Conservation (phyloP, 345 rosid species). For the Sapria himalayana region DNA sequence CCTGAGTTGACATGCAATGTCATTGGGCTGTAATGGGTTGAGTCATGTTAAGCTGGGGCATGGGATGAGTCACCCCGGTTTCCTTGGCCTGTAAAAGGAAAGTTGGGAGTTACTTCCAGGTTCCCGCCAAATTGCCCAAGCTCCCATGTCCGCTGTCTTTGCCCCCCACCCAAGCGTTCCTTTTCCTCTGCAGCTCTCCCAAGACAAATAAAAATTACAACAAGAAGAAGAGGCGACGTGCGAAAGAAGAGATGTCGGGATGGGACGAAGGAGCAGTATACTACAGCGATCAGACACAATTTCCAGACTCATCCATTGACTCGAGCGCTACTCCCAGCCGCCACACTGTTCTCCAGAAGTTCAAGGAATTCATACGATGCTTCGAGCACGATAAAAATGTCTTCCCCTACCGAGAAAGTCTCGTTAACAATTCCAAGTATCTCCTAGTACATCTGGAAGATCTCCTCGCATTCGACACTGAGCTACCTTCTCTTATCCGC, state of each 20-base stretch:
- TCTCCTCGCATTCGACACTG: constrained; percentile 57
- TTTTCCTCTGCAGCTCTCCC: too few species aligned
- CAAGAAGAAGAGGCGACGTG: neutral
- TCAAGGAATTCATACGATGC: constrained; percentile 75
- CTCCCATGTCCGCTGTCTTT: too few species aligned
- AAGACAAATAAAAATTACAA: too few species aligned
- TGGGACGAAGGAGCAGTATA: constrained; percentile 85
- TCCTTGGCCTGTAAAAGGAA: too few species aligned
- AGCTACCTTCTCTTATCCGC: constrained; percentile 63
- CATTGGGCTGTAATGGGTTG: too few species aligned
- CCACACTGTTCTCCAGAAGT: constrained; percentile 50
- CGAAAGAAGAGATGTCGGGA: constrained; percentile 39
- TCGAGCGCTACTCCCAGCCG: constrained; percentile 21
- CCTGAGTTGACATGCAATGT: too few species aligned
- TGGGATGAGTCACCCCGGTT: too few species aligned
- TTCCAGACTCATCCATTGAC: constrained; percentile 39
- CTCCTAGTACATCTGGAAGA: constrained; percentile 62
- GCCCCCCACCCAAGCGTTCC: too few species aligned
- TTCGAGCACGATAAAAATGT: constrained; percentile 55
- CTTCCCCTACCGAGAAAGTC: constrained; percentile 72
- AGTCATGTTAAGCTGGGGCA: too few species aligned
- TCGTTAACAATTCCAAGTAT: constrained; percentile 47
- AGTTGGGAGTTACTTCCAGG: too few species aligned
- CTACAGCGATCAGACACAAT: constrained; percentile 89
- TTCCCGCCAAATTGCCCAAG: too few species aligned